phyloP scores from a whole-genome alignment of 768 basidiomycete genomes.

The Bullera alba region DNA sequence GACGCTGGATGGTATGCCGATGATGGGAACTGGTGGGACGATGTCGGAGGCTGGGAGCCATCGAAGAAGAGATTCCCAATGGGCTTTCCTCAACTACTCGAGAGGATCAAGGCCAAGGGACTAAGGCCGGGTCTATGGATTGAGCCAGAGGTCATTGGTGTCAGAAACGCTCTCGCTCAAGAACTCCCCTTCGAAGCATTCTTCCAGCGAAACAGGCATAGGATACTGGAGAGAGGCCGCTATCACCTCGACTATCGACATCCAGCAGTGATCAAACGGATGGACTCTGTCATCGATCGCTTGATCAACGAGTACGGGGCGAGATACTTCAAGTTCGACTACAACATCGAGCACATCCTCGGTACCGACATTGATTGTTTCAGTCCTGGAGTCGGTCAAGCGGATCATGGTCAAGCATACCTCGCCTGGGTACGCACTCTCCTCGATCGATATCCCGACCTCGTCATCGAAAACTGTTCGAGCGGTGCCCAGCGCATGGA shows the following conservation, averaged over 20 bases:
- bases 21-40: conserved; percentile 4
- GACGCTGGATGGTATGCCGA: conserved; percentile 6
- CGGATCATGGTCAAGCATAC: background rate
- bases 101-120: background rate
- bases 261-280: background rate
- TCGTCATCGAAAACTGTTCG: conserved; percentile 6
- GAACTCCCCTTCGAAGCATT: background rate
- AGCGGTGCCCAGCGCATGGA: background rate
- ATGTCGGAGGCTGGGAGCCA: conserved; percentile 2
- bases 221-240: background rate
- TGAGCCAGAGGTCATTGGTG: conserved; percentile 4
- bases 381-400: background rate
- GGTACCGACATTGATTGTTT: background rate
- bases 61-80: conserved; percentile 1
- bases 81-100: background rate
- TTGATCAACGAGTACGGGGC: background rate
- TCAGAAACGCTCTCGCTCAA: background rate
- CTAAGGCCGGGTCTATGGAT: conserved; percentile 3
- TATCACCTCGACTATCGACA: conserved; percentile 2
- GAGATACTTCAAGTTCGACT: conserved; percentile 5
- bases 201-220: background rate
- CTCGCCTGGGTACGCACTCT: background rate
- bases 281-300: conserved; percentile 1
- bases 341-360: conserved; percentile 4
- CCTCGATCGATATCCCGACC: conserved; percentile 3